Conservation (phyloP, 2,329 filamentous ascomycete species). For the Dothideomycetes sp. region DNA sequence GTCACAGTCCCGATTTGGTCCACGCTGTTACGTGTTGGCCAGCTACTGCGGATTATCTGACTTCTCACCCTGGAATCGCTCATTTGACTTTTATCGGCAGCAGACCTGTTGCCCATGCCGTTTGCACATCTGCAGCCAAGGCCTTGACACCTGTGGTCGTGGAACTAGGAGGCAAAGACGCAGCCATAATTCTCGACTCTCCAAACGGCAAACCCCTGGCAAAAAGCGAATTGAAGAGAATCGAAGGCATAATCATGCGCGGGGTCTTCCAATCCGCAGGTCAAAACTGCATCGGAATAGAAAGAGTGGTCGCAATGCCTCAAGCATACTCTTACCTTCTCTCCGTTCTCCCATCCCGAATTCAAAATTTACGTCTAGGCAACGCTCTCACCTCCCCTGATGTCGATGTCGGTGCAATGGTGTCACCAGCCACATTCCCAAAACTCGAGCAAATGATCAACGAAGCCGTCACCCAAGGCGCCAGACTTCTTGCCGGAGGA, state of each 20-base stretch:
- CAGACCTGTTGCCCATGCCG: slow-evolving; percentile 73
- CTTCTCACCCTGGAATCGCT: slow-evolving; percentile 71
- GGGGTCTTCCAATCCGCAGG: slow-evolving; percentile 92
- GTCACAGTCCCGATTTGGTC: slow-evolving; percentile 70
- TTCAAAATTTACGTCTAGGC: slow-evolving; percentile 66
- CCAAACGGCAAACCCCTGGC: slow-evolving; percentile 34
- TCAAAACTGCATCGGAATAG: slow-evolving; percentile 96
- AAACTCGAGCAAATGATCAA: slow-evolving; percentile 67
- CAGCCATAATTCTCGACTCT: slow-evolving; percentile 81
- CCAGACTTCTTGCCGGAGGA: slow-evolving; percentile 73
- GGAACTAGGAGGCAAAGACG: slow-evolving; percentile 92
- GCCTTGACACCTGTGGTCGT: slow-evolving; percentile 79
- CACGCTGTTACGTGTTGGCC: slow-evolving; percentile 87
- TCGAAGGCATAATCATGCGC: slow-evolving; percentile 76
- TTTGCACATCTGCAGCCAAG: slow-evolving; percentile 77
- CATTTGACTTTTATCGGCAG: slow-evolving; percentile 97
- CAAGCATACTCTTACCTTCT: slow-evolving; percentile 68
- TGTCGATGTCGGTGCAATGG: slow-evolving; percentile 81
- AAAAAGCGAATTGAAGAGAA: slow-evolving; percentile 55
- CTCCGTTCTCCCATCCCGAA: slow-evolving; percentile 59
- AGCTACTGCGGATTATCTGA: slow-evolving; percentile 67
- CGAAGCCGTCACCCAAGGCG: slow-evolving; percentile 70
- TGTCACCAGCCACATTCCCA: slow-evolving; percentile 67
- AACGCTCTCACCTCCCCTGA: slow-evolving; percentile 50
- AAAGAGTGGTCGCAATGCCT: slow-evolving; percentile 77